Evolutionary conservation across 306 rosid genomes (phyloP), one percentile per base, ranked within the genome.

Genomic region (Hippophae rhamnoides): DNA sequence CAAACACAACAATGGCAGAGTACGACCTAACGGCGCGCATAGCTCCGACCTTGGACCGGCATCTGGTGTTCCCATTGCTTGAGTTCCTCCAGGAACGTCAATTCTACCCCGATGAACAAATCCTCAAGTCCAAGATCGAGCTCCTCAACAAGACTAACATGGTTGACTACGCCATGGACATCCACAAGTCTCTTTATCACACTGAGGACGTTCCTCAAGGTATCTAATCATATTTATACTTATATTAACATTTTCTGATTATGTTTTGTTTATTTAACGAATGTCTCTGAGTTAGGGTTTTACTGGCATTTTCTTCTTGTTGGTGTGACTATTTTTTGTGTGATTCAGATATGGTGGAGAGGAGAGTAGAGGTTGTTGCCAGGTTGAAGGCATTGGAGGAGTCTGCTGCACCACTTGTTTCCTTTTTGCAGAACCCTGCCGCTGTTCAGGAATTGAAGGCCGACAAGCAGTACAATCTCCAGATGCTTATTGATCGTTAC

Each of bases 161-260:
- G 99, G 99, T 92, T 13, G 99, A 92, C 52, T 92, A 88, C 53
- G 93, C 93, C 56, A 87, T 87, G 99, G 96, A 87, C 73, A 87
- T 87, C 68, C 87, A 88, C 78, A 92, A 92, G 68, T 79, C 82
- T 23, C 96, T 92, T 47, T 85, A 87, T 72, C 95, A 75, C 61
- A 83, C 95, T 1, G 96, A 92, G 47, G 96, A 92, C 3, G 96
- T 88, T 0, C 99, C 99, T 1, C 88, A 76, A 42, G 82, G 88
- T 79, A 13, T 25, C 41, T 43, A 7, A 5, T 49, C 43, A 10
- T 6, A 14, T 9, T 46, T 5, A 59, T 9, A 26, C 23, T 18
- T 18, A 18, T 18, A 41, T 10, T 5, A 7, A 48, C 55, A 3
- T 57, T 3, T 26, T 13, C 1, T 49, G 12, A 23, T 6, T 12